Base-by-base conservation (phyloP, 306 rosid genomes). In the Trichosanthes truncata region DNA sequence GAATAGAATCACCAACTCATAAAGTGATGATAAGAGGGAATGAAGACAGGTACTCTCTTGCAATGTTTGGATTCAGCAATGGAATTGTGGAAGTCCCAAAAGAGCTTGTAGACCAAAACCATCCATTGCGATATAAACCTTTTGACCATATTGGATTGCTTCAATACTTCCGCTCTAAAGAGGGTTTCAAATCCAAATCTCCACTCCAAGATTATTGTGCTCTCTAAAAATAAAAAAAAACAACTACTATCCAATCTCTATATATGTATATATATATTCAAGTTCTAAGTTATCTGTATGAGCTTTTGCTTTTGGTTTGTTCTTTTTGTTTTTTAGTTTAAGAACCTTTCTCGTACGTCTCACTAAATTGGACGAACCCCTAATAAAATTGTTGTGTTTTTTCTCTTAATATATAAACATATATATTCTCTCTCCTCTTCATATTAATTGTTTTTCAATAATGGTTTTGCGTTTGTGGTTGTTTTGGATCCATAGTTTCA, bases 21-120 rank as follows among this genome's bases (percentile, higher is more conserved):
- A 87, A 85, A 84, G 93, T 93, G 14, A 45, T 84, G 81, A 88
- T 87, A 87, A 87, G 43, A 21, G 92, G 88, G 76, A 85, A 81
- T 7, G 92, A 91, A 81, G 89, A 74, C 38, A 87, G 97, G 80
- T 91, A 88, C 74, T 88, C 98, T 2, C 82, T 93, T 45, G 98
- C 83, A 2, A 69, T 87, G 41, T 93, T 93, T 83, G 82, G 90
- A 56, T 93, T 90, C 72, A 79, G 82, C 65, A 83, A 31, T 53
- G 98, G 98, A 72, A 85, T 65, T 10, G 80, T 93, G 5, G 57
- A 83, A 78, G 94, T 89, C 0, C 93, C 94, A 3, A 41, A 84
- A 59, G 90, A 89, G 82, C 90, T 91, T 0, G 97, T 90, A 38
- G 93, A 93, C 46, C 95, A 91, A 56, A 89, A 84, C 7, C 93